Percentiles rank a stretch among this genome's conserved stretches.
Conservation (phyloP, 805 yeast genomes). For the Ogataea angusta region DNA sequence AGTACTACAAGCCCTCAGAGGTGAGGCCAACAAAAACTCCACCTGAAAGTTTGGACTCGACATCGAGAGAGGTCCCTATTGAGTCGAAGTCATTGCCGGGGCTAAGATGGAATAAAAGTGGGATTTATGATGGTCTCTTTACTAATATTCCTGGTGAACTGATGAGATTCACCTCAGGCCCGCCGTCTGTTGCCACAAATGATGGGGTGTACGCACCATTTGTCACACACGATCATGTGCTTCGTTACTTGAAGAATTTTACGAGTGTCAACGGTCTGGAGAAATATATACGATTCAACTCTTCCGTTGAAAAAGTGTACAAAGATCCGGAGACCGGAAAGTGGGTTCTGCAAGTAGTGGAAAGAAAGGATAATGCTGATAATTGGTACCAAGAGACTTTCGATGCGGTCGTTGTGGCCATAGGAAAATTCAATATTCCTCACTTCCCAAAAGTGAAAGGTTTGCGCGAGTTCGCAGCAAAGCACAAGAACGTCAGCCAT, state of each 20-base stretch:
- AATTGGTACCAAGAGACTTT: conserved; percentile 41
- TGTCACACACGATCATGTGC: conserved; percentile 21
- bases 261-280: conserved; percentile 28
- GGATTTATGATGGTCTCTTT: not conserved
- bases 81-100: not conserved
- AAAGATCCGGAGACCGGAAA: conserved; percentile 14
- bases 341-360: conserved; percentile 5
- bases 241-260: conserved; percentile 18
- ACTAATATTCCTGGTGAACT: not conserved
- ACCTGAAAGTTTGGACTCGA: not conserved
- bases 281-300: conserved; percentile 33
- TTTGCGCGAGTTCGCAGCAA: conserved; percentile 29
- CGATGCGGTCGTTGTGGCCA: conserved; percentile 41
- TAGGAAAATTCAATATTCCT: conserved; percentile 42
- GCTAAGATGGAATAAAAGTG: not conserved
- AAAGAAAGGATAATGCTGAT: conserved; percentile 15
- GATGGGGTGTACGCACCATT: conserved; percentile 10
- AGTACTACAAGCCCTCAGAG: not conserved
- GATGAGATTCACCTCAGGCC: not conserved
- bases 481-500: conserved; percentile 31
- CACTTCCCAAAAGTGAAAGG: conserved; percentile 36
- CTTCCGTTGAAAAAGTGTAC: conserved; percentile 33
- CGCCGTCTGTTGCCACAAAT: not conserved
- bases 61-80: not conserved
- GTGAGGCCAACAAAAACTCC: not conserved